Evolutionary conservation across 2,329 filamentous ascomycete species (phyloP), one percentile per base, ranked within the genome.

Genomic region (Tolypocladium nubicola): DNA sequence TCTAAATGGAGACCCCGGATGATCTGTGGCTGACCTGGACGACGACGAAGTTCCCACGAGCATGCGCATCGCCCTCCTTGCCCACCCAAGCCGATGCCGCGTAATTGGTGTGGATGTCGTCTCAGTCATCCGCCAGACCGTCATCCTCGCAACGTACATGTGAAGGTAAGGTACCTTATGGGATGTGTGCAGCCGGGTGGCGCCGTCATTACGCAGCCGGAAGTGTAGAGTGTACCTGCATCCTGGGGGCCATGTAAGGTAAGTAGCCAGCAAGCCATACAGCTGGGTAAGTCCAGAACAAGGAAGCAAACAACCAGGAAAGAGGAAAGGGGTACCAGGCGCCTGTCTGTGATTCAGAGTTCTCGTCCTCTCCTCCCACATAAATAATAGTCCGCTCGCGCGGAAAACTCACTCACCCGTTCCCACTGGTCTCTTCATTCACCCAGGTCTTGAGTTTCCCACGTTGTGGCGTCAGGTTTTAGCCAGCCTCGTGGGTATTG

Each of bases 91-190:
- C 16, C 23, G 23, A 30, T 50, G 43, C 54, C 21, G 43, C 43
- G 43, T 55, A 35, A 50, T 56, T 50, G 43, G 45, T 56, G 54
- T 41, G 54, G 54, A 23, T 39, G 54, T 47, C 54, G 54, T 55
- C 54, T 55, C 54, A 50, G 40, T 55, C 43, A 21, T 33, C 30
- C 43, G n/a, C 21, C 54, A 52, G 54, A 56, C 45, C 54, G 43
- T 50, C 14, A 6, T 56, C 45, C 41, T 47, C 45, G 54, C 43
- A 50, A n/a, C 43, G 30, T 52, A 37, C 47, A 8, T n/a, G 30
- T 21, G 30, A 52, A 52, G 30, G 47, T 5, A 52, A 19, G 47
- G 47, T 13, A 50, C 19, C 40, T 37, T 4, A 21, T 49, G 26
- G 16, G 41, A 50, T 33, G 45, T 37, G 43, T 13, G 35, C 35